Conservation (phyloP, 805 yeast species). For the Saccharomyces kudriavzevii region DNA sequence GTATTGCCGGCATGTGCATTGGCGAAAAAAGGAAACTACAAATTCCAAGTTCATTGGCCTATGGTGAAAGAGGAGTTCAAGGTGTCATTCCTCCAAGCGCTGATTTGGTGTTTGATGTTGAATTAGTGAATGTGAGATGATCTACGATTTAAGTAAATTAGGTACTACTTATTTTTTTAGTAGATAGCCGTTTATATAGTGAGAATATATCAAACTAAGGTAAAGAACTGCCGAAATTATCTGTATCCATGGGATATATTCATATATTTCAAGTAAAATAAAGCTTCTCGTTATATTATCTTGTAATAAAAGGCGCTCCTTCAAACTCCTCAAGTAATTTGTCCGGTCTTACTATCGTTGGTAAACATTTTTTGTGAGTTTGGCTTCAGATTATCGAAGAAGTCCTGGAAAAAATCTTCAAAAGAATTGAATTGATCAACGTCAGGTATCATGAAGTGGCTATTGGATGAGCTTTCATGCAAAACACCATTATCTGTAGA, state of each 20-base stretch:
- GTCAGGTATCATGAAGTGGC: slow-evolving; percentile 32
- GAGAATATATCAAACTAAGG: no score
- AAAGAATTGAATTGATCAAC: slow-evolving; percentile 43
- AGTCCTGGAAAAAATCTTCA: slow-evolving; percentile 50
- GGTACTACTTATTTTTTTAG: no score
- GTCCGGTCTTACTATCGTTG: neutral
- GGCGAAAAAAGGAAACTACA: slow-evolving; percentile 77
- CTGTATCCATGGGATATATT: no score
- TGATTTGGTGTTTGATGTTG: slow-evolving; percentile 40
- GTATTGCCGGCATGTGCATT: slow-evolving; percentile 72
- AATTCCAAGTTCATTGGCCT: slow-evolving; percentile 72
- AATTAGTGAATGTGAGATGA: slow-evolving; percentile 18
- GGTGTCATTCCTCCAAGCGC: slow-evolving; percentile 74
- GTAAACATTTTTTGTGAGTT: slow-evolving; percentile 28
- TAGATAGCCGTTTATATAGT: no score
- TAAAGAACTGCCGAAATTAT: no score
- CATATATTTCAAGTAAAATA: no score
- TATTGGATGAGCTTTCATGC: neutral
- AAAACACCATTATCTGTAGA: slow-evolving; percentile 2
- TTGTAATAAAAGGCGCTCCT: no score
- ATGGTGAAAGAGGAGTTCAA: slow-evolving; percentile 71
- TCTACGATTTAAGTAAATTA: neutral
- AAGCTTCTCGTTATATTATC: no score
- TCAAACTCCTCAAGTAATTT: neutral
- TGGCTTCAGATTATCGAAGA: slow-evolving; percentile 32